phyloP scores from a whole-genome alignment of 2,329 filamentous ascomycete genomes.

The Albifimbria verrucaria region DNA sequence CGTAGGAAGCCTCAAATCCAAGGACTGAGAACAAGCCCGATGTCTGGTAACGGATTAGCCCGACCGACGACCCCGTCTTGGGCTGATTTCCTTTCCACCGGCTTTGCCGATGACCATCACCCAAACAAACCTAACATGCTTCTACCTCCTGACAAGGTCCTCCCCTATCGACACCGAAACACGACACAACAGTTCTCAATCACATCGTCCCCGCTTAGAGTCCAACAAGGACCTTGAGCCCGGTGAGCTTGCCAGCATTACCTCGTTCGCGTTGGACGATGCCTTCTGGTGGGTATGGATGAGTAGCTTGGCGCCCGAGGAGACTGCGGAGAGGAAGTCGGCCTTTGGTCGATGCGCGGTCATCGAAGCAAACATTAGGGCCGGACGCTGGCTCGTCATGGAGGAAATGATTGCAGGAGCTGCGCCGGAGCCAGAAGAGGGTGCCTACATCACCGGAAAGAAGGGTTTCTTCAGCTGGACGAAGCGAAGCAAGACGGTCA shows the following conservation, averaged over 20 bases:
- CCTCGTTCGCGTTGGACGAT: conserved; percentile 81
- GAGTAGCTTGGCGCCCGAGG: conserved; percentile 88
- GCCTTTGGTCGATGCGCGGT: conserved; percentile 93
- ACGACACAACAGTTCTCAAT: conserved; percentile 82
- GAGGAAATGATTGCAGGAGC: conserved; percentile 96
- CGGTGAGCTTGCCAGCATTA: conserved; percentile 92
- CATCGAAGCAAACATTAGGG: conserved; percentile 79
- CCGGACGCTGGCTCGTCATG: conserved; percentile 87
- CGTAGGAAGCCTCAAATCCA: conserved; percentile 32
- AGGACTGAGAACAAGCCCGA: conserved; percentile 62
- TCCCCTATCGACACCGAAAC: conserved; percentile 75
- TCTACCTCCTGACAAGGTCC: conserved; percentile 85
- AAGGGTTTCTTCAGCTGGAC: conserved; percentile 92
- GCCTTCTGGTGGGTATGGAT: conserved; percentile 99
- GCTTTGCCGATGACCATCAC: conserved; percentile 78
- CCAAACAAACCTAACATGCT: conserved; percentile 65
- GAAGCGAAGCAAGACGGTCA: conserved; percentile 58
- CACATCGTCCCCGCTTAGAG: conserved; percentile 71
- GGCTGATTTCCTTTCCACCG: conserved; percentile 95
- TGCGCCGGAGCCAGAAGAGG: conserved; percentile 76
- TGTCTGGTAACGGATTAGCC: conserved; percentile 65
- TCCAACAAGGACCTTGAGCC: conserved; percentile 71
- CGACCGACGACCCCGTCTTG: conserved; percentile 94
- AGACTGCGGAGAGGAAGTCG: conserved; percentile 79
- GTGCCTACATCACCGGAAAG: conserved; percentile 92